Base-by-base conservation (phyloP, 2,329 filamentous ascomycete species). In the Bipolaris zeicola region DNA sequence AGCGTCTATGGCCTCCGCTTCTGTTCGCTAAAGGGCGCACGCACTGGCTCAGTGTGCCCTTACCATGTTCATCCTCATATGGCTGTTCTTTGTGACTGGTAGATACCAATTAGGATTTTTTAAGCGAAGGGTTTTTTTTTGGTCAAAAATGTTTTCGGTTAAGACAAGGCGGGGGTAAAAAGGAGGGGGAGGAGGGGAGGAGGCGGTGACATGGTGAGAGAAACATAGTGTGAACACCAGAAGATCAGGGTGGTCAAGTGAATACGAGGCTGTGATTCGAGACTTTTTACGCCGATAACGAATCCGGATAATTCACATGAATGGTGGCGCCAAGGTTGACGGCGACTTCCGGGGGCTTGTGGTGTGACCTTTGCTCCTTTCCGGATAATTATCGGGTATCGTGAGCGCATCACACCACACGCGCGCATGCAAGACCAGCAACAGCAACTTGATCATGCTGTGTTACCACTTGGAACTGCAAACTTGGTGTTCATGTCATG, bases 301-400 rank as follows among this genome's bases (percentile, higher is more conserved):
- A 33, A n/a, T 28, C 13, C n/a, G 42, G 42, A 31, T 33, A 13
- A 44, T 31, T 28, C 8, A 14, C 41, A 44, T 44, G 5, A 24
- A 44, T 28, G n/a, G 8, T 16, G n/a, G 11, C 20, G 37, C 37
- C 37, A 22, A 44, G 41, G 5, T 44, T 13, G 13, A 16, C 14
- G 41, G 41, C 41, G 41, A 44, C n/a, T 24, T 18, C 24, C 42
- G 42, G 26, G 11, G 18, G 31, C 8, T 26, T 11, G 42, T 44
- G 42, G 42, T 44, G 42, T 44, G 42, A 44, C 26, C 8, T 22
- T 31, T 20, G 14, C 16, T 33, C 26, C 26, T 45, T 45, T 16
- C 42, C 42, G 42, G 42, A n/a, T 45, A 45, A 45, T 45, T 45
- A 45, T 45, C 42, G 42, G 26, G 18, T 16, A 31, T 45, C 24